phyloP scores from a whole-genome alignment of 202 grass and related monocot genomes.

The Cymbopogon flexuosus region DNA sequence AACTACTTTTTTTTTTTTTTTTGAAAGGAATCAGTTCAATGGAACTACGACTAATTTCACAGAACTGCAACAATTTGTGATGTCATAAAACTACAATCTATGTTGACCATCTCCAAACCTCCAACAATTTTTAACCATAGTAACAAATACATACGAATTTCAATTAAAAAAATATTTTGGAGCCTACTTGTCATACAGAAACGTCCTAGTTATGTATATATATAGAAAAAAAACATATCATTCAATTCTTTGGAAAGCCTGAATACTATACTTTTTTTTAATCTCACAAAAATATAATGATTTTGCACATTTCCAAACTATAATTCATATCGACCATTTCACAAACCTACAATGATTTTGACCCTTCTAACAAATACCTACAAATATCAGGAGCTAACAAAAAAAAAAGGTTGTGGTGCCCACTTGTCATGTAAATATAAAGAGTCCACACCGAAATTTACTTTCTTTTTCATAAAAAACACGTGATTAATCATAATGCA shows the following conservation, averaged over 20 bases:
- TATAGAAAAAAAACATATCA: not conserved
- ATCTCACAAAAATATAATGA: not conserved
- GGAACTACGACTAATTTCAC: not conserved
- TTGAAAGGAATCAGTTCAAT: no score
- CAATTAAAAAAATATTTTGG: not conserved
- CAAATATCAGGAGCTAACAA: not conserved
- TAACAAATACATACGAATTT: not conserved
- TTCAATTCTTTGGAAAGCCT: no score
- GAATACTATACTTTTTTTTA: not conserved
- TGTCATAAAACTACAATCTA: no score
- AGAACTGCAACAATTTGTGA: no score
- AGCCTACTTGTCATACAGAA: not conserved
- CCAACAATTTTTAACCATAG: no score
- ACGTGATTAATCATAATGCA: not conserved
- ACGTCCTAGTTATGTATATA: not conserved
- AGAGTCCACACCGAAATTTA: no score
- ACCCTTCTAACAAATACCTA: not conserved
- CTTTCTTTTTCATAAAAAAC: not conserved
- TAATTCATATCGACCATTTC: not conserved
- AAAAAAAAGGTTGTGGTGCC: not conserved
- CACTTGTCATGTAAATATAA: not conserved
- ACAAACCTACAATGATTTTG: not conserved
- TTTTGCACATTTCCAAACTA: not conserved
- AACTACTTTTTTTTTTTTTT: not conserved
- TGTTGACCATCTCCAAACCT: no score